Evolutionary conservation across 2,329 filamentous ascomycete genomes (phyloP).

Genomic region (Scytalidium sp.): DNA sequence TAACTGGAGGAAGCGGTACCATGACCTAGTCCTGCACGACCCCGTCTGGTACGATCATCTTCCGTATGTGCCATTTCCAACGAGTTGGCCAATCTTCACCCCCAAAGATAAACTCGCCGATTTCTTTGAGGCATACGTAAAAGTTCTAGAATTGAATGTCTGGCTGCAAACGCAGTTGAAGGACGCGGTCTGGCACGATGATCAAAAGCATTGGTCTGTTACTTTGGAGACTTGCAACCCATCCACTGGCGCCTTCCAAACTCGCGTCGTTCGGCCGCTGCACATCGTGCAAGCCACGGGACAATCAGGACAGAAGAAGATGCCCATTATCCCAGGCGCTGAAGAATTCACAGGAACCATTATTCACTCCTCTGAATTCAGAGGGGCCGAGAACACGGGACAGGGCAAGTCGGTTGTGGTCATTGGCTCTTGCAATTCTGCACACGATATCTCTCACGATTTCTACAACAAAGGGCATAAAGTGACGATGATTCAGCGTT

Average conservation of each 20-base stretch:
- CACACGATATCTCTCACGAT: conserved; percentile 65
- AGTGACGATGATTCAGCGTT: conserved; percentile 67
- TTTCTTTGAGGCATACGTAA: conserved; percentile 64
- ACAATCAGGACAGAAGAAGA: conserved; percentile 41
- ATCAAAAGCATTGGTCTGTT: conserved; percentile 49
- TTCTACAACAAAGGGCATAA: conserved; percentile 61
- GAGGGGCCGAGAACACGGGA: conserved; percentile 39
- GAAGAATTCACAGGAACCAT: conserved; percentile 11
- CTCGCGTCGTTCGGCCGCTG: too few species aligned
- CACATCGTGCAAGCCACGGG: conserved; percentile 51
- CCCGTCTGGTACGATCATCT: conserved; percentile 56
- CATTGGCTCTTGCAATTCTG: conserved; percentile 64
- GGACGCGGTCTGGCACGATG: conserved; percentile 46
- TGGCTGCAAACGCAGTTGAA: conserved; percentile 53
- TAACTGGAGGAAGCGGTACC: conserved; percentile 59
- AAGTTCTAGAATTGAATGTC: conserved; percentile 61
- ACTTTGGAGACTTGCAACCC: conserved; percentile 40
- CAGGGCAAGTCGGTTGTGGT: conserved; percentile 61
- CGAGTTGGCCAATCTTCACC: conserved; percentile 64
- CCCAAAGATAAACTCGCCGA: conserved; percentile 69
- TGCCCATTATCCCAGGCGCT: neutral
- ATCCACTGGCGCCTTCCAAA: conserved; percentile 31
- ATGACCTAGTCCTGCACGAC: conserved; percentile 65
- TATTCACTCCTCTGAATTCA: conserved; percentile 34
- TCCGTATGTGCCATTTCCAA: conserved; percentile 61